Evolutionary conservation across 208 protist genomes (phyloP), one percentile per base, ranked within the genome.

Genomic region (Wallacemonas rigidus): DNA sequence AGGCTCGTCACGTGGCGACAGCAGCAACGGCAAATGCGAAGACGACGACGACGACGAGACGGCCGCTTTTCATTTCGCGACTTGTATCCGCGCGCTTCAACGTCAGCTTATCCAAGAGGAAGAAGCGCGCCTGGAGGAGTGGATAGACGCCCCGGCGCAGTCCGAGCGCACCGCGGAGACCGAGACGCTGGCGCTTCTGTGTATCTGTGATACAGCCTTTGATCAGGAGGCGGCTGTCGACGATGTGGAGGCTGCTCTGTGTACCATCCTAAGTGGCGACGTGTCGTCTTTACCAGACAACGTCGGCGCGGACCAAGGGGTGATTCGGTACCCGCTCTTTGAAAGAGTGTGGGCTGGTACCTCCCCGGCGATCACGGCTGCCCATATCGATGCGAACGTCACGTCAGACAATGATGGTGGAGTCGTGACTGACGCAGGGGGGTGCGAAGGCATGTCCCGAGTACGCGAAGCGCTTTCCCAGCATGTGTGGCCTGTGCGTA

Each of bases 401-500:
- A 26, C 26, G 26, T 26, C 26, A 26, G 26, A 26, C 26, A 26
- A 26, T 26, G 26, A 26, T 26, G 26, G 26, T 26, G 26, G 26
- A 26, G 26, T 26, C 0, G 26, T 26, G 26, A 26, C 26, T 26
- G 26, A 64, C 9, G n/a, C 2, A 39, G 5, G n/a, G 3, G 58
- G 60, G 2, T 39, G 61, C 44, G 75, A 87, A n/a, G 80, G 79
- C 11, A 5, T 43, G 35, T 57, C 68, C 1, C 80, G 86, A 40
- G 53, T 94, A 17, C 58, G 60, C 9, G 86, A 94, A 43, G 80
- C 83, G 0, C 58, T 94, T 48, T 63, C 82, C 48, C 89, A 94
- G 68, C 82, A 91, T 45, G 51, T 82, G 5, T 94, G 89, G 89
- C 83, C 76, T 4, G 48, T 60, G 54, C 26, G 60, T 58, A 58